phyloP scores from a whole-genome alignment of 2,329 filamentous ascomycete genomes.

The Diaporthe aspalathi region DNA sequence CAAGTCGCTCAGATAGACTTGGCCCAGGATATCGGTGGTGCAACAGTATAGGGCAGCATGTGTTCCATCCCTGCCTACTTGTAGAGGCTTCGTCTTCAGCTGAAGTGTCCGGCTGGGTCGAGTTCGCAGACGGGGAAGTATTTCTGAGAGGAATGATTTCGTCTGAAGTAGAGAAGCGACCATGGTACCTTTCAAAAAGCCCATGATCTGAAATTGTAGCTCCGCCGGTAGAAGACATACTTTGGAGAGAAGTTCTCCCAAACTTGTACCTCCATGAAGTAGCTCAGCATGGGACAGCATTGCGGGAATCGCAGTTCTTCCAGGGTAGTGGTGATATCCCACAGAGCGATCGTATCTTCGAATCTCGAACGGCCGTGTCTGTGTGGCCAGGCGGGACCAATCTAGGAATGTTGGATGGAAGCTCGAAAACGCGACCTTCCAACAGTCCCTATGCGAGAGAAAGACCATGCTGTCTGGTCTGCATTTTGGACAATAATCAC shows the following conservation, averaged over 20 bases:
- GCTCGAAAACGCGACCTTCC: not conserved
- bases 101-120: not conserved
- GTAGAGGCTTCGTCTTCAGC: not conserved
- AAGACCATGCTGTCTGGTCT: not conserved
- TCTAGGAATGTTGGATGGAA: not conserved
- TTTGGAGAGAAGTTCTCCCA: not conserved
- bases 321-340: not conserved
- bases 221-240: not conserved
- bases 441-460: slow-evolving; percentile 8
- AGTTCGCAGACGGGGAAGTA: not conserved
- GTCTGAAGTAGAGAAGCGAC: not conserved
- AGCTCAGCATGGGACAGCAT: not conserved
- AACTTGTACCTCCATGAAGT: not conserved
- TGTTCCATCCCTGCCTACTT: too few species aligned
- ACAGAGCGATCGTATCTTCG: not conserved
- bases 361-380: not conserved
- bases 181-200: not conserved
- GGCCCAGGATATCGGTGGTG: not conserved
- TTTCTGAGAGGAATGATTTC: not conserved
- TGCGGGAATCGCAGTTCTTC: not conserved
- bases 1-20: not conserved
- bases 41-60: not conserved
- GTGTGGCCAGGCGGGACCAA: not conserved
- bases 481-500: not conserved
- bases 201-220: not conserved